Conservation (phyloP, 2,329 filamentous ascomycete species). For the Ophioceras dolichostomum region DNA sequence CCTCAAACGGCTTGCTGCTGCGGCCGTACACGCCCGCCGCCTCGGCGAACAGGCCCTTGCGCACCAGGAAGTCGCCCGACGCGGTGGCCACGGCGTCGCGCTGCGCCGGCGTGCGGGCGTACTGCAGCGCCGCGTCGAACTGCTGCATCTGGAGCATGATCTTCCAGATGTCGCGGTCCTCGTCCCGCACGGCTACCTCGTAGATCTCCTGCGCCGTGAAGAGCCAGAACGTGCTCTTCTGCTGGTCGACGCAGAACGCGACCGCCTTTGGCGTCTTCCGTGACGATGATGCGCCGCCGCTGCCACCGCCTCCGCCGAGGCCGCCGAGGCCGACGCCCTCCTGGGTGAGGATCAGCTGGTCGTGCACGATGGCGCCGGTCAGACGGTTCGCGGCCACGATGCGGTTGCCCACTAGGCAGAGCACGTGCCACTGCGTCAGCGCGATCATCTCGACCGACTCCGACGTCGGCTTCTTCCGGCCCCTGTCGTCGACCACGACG, state of each 20-base stretch:
- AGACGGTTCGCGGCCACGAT: constrained; percentile 79
- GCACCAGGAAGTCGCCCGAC: constrained; percentile 78
- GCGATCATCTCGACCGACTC: constrained; percentile 71
- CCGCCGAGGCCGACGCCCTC: too few species aligned
- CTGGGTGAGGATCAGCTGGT: constrained; percentile 72
- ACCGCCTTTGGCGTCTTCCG: too few species aligned
- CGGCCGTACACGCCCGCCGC: constrained; percentile 85
- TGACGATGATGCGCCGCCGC: too few species aligned
- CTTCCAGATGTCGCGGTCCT: constrained; percentile 88
- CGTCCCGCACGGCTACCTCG: constrained; percentile 82
- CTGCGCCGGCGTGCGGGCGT: constrained; percentile 68
- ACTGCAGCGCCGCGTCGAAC: constrained; percentile 78
- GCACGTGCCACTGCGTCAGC: constrained; percentile 86
- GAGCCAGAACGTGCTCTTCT: constrained; percentile 96
- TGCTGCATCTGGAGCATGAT: constrained; percentile 79
- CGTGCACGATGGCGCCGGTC: constrained; percentile 74
- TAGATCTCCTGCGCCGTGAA: constrained; percentile 88
- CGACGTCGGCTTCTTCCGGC: constrained; percentile 51
- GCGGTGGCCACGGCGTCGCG: constrained; percentile 86
- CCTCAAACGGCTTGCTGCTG: constrained; percentile 94
- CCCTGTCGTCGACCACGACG: constrained; percentile 31
- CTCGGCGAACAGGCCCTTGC: constrained; percentile 70
- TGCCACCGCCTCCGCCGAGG: too few species aligned
- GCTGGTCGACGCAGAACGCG: constrained; percentile 78
- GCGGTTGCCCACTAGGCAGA: constrained; percentile 70